These are phyloP conservation scores for Athelia psychrophila DNA, from an alignment of 1,284 basidiomycete species.

Conservation along the genomic window DNA sequence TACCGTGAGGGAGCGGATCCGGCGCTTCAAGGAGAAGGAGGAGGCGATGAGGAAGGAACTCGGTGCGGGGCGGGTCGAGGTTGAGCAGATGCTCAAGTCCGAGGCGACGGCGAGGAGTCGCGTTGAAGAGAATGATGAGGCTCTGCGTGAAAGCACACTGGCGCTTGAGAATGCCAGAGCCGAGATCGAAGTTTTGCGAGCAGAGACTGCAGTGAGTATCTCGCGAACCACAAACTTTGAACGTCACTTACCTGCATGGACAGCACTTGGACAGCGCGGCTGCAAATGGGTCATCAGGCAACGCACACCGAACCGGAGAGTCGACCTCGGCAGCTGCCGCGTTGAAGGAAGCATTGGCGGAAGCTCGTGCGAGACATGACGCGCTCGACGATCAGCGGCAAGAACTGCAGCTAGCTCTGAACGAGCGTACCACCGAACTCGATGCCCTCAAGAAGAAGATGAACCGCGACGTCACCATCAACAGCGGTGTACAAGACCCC, in stretches of 20 bases:
- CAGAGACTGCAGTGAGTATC: conserved; percentile 69
- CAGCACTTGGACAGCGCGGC: conserved; percentile 54
- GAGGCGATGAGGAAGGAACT: conserved; percentile 69
- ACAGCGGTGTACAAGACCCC: conserved; percentile 30
- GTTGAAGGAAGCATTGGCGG: conserved; percentile 46
- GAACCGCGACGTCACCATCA: conserved; percentile 52
- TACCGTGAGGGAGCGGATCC: conserved; percentile 60
- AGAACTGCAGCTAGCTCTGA: conserved; percentile 40
- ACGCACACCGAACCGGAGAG: conserved; percentile 30
- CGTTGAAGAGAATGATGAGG: conserved; percentile 84
- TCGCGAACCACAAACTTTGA: conserved; percentile 5
- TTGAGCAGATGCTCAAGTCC: conserved; percentile 59
- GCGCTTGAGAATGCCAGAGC: conserved; percentile 90
- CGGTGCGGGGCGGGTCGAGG: conserved; percentile 56
- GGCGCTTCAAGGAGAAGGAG: conserved; percentile 77
- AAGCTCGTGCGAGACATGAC: conserved; percentile 23
- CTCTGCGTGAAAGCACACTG: conserved; percentile 82
- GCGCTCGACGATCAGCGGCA: conserved; percentile 35
- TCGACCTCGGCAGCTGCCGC: conserved; percentile 39
- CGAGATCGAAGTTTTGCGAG: conserved; percentile 83
- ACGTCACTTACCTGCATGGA: background rate
- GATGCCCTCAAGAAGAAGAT: conserved; percentile 54
- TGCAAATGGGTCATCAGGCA: conserved; percentile 18
- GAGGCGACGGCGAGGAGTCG: conserved; percentile 63
- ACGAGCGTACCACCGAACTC: conserved; percentile 48